A percentile compares a stretch with the other conserved stretches of the same genome.
Evolutionary conservation across 2,329 filamentous ascomycete genomes (phyloP).

Genomic region (Xylariaceae sp.): DNA sequence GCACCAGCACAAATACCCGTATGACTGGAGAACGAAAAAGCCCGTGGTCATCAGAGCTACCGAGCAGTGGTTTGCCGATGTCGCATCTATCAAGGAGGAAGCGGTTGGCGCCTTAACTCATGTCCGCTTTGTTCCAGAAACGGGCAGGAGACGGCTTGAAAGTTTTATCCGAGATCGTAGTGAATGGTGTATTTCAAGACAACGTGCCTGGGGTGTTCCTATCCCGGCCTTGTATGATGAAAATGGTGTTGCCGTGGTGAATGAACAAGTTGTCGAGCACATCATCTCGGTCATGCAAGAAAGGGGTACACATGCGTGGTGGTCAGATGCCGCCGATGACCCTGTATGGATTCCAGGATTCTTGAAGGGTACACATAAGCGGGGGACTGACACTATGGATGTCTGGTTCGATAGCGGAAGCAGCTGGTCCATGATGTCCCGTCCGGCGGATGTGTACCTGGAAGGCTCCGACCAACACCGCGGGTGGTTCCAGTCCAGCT

Average conservation of each 20-base stretch:
- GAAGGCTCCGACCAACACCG: conserved; percentile 96
- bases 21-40: conserved; percentile 94
- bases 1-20: conserved; percentile 89
- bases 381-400: conserved; percentile 95
- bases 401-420: conserved; percentile 99
- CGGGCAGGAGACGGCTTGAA: conserved; percentile 68
- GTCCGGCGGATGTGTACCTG: conserved; percentile 77
- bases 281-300: conserved; percentile 74
- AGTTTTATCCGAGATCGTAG: conserved; percentile 83
- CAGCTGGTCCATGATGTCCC: conserved; percentile 67
- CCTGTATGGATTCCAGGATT: conserved; percentile 68
- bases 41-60: conserved; percentile 90
- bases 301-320: conserved; percentile 89
- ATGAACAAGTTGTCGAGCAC: conserved; percentile 72
- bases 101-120: conserved; percentile 65
- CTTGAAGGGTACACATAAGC: conserved; percentile 58
- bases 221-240: conserved; percentile 85
- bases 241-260: conserved; percentile 71
- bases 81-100: conserved; percentile 71
- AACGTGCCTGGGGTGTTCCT: conserved; percentile 93
- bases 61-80: conserved; percentile 96
- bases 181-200: conserved; percentile 97
- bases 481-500: conserved; percentile 96
- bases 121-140: conserved; percentile 74
- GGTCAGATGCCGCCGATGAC: conserved; percentile 75